phyloP scores from a whole-genome alignment of 78 protist species.

The Chrysochromulina tobinii region DNA sequence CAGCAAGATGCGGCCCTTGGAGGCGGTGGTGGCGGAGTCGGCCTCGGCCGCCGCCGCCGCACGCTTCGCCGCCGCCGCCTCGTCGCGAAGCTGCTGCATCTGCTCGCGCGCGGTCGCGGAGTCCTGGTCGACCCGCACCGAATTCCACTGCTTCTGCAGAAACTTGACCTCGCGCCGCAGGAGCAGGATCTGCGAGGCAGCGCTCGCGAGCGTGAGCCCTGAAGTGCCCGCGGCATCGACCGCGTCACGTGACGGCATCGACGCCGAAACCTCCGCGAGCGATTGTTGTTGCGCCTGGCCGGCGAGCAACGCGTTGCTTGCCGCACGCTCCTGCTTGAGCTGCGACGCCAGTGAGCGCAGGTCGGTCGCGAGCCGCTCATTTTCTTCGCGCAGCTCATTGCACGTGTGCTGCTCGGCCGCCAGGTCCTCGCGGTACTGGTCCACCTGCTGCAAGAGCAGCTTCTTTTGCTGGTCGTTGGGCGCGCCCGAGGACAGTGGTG shows the following conservation, averaged over 20 bases:
- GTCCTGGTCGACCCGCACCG: background rate
- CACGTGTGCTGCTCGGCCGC: too few species aligned
- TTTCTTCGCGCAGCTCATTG: background rate
- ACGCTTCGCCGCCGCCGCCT: background rate
- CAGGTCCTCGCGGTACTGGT: too few species aligned
- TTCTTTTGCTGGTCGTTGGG: too few species aligned
- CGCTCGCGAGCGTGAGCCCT: constrained; percentile 10
- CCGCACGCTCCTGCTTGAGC: constrained; percentile 4
- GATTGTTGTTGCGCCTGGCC: background rate
- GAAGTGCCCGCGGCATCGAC: background rate
- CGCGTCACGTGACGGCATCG: background rate
- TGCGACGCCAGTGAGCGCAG: background rate
- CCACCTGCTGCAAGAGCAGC: too few species aligned
- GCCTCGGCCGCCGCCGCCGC: background rate
- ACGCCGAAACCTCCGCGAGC: background rate
- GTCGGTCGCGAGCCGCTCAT: background rate
- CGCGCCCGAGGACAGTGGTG: too few species aligned
- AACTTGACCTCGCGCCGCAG: constrained; percentile 13
- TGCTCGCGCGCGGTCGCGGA: background rate
- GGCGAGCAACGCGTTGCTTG: background rate
- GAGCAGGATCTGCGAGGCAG: background rate
- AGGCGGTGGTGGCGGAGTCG: background rate
- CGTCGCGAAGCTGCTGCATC: background rate
- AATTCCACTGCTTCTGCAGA: constrained; percentile 12
- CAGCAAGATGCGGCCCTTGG: background rate